Evolutionary conservation across 345 rosid genomes (phyloP), one percentile per base, ranked within the genome.

Genomic region (Pelargonium nanum): DNA sequence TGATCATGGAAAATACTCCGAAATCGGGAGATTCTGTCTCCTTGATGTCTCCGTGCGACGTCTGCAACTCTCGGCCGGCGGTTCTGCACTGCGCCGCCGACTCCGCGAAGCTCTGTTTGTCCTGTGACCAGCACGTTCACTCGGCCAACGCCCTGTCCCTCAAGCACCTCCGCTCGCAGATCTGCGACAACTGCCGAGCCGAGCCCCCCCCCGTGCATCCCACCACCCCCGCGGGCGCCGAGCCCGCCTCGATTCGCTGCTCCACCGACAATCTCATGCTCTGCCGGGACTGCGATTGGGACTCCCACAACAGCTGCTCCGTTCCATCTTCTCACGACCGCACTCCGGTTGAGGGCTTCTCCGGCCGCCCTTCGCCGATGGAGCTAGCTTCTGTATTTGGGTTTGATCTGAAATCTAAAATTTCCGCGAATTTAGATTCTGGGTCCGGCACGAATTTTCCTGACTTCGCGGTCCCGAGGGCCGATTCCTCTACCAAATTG

Each of bases 41-140:
- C 13, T 9, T 34, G 45, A 34, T 34, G 45, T 34, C 45, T 9
- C 70, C 85, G 13, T 92, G 98, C 57, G 98, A 89, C 66, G 86
- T 83, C 82, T 92, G 98, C 81, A 65, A 73, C 67, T 81, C 80
- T 6, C 78, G 80, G 25, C 19, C 70, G 16, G 93, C 98, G 64
- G 83, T 89, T 57, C 77, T 92, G 6, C 85, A 79, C 76, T 92
- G 98, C 68, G n/a, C 86, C 65, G 93, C 96, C 1, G 96, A 92
- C 70, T 70, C 85, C 5, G 98, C 98, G 16, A 86, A 81, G 84
- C 91, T 92, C 1, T 92, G 98, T 44, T 66, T 92, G 48, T 80
- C 75, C 61, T 92, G 98, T 57, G 98, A 92, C 65, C 95, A 82
- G 57, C 98, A 80, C 32, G 98, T 92, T 20, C 98, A 87, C 83